Evolutionary conservation across 2,329 filamentous ascomycete species (phyloP).

Genomic region (Ophiostoma himal-ulmi): DNA sequence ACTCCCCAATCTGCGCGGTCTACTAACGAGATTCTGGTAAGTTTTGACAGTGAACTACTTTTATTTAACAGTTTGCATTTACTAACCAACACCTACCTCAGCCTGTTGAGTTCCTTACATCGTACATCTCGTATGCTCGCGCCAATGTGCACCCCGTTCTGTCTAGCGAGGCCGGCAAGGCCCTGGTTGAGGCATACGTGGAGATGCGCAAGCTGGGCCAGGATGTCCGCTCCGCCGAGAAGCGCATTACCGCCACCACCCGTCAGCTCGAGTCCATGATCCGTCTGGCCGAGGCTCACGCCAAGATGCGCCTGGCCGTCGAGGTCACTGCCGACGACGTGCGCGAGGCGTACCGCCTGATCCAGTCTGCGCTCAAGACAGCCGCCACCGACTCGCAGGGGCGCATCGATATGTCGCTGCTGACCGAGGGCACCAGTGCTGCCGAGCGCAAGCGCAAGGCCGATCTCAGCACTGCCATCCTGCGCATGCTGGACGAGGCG

Average conservation of each 20-base stretch:
- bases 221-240: constrained; percentile 79
- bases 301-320: constrained; percentile 84
- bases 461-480: constrained; percentile 75
- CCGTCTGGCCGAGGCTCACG: constrained; percentile 89
- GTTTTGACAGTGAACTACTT: background rate
- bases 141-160: constrained; percentile 77
- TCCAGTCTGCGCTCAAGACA: constrained; percentile 90
- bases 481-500: constrained; percentile 76
- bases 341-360: constrained; percentile 82
- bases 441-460: constrained; percentile 76
- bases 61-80: background rate
- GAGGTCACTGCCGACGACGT: constrained; percentile 79
- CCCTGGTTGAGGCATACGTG: constrained; percentile 82
- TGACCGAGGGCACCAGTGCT: constrained; percentile 89
- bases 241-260: constrained; percentile 95
- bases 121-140: constrained; percentile 95
- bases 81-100: background rate
- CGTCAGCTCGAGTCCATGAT: constrained; percentile 98
- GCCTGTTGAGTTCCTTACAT: constrained; percentile 89
- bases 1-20: constrained; percentile 76
- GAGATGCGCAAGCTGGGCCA: constrained; percentile 91
- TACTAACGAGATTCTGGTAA: constrained; percentile 62
- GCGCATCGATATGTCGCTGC: constrained; percentile 90
- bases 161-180: constrained; percentile 70
- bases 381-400: constrained; percentile 91